Evolutionary conservation across 1,284 basidiomycete genomes (phyloP).

Genomic region (Cryptococcus maquisensis): DNA sequence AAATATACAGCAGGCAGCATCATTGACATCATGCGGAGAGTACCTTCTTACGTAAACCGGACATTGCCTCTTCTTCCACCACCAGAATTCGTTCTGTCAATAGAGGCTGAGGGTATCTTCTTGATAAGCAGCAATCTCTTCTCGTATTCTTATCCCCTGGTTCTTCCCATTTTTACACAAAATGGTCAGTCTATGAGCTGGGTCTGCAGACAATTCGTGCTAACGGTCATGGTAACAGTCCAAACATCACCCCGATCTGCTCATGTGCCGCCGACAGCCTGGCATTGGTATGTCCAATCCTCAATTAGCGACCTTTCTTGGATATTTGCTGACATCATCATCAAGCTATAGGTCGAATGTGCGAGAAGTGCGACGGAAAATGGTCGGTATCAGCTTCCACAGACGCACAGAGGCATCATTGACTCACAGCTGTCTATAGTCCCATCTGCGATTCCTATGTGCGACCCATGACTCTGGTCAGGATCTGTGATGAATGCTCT

Average conservation of each 20-base stretch:
- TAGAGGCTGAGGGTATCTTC: too few relatives aligned
- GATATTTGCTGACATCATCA: background rate
- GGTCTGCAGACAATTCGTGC: constrained; percentile 17
- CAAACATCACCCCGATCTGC: constrained; percentile 60
- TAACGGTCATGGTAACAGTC: background rate
- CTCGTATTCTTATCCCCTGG: too few relatives aligned
- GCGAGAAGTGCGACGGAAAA: constrained; percentile 99
- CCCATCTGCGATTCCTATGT: constrained; percentile 99
- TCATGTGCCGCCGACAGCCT: constrained; percentile 94
- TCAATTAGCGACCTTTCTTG: background rate
- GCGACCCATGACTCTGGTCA: constrained; percentile 91
- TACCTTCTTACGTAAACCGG: too few relatives aligned
- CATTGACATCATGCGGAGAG: too few relatives aligned
- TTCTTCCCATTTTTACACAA: too few relatives aligned
- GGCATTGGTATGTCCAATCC: constrained; percentile 69
- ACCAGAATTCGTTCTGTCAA: too few relatives aligned
- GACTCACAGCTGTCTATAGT: constrained; percentile 50
- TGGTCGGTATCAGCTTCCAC: constrained; percentile 61
- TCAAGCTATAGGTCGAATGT: constrained; percentile 88
- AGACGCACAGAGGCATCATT: too few relatives aligned
- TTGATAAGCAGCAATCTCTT: too few relatives aligned
- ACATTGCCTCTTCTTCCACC: too few relatives aligned
- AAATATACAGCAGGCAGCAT: too few relatives aligned
- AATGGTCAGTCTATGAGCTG: background rate
- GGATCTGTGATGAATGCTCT: constrained; percentile 99